phyloP scores from a whole-genome alignment of 2,329 filamentous ascomycete species.

The Triangularia verruculosa region DNA sequence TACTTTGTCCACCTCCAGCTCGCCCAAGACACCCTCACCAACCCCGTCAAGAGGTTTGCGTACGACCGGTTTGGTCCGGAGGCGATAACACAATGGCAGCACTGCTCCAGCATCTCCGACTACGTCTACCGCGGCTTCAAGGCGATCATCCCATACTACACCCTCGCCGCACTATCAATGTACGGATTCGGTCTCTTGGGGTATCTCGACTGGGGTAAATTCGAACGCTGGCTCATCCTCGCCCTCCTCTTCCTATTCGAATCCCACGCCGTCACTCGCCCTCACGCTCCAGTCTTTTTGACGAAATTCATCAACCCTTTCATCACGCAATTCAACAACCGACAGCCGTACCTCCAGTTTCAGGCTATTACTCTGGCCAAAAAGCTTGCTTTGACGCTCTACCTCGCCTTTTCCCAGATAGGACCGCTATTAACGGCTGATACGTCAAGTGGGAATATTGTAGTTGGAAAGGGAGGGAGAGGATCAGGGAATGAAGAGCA shows the following conservation, averaged over 20 bases:
- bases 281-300: slow-evolving; percentile 45
- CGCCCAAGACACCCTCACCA: slow-evolving; percentile 77
- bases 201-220: slow-evolving; percentile 64
- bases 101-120: slow-evolving; percentile 67
- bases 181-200: slow-evolving; percentile 62
- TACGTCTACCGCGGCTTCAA: slow-evolving; percentile 66
- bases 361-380: slow-evolving; percentile 75
- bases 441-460: slow-evolving; percentile 33
- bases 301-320: slow-evolving; percentile 34
- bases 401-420: slow-evolving; percentile 80
- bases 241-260: slow-evolving; percentile 54
- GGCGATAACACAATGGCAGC: slow-evolving; percentile 49
- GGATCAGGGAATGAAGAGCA: slow-evolving; percentile 45
- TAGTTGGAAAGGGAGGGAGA: slow-evolving; percentile 30
- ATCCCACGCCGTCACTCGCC: slow-evolving; percentile 54
- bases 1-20: slow-evolving; percentile 81
- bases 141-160: slow-evolving; percentile 59
- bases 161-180: slow-evolving; percentile 53
- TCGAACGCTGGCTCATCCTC: slow-evolving; percentile 62
- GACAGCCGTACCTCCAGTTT: slow-evolving; percentile 74
- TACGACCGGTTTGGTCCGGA: slow-evolving; percentile 86
- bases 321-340: slow-evolving; percentile 36
- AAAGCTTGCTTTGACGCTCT: slow-evolving; percentile 72
- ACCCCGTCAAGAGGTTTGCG: slow-evolving; percentile 74
- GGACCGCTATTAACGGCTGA: slow-evolving; percentile 60